Evolutionary conservation across 164 flowering plant genomes (phyloP).

Genomic region (Chimonanthus praecox): DNA sequence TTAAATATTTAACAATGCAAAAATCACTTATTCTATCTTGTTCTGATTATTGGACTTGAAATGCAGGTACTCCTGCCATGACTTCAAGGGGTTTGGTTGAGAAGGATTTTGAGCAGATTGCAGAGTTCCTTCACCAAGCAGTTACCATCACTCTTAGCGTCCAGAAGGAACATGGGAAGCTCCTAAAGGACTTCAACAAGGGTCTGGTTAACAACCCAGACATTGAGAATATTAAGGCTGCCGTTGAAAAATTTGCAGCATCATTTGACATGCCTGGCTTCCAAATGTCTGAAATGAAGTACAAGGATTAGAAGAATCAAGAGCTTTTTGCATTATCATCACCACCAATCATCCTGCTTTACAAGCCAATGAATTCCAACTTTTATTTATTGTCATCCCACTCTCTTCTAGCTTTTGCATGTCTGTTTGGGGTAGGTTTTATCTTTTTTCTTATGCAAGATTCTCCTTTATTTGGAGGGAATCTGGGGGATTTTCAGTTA

Average conservation of each 20-base stretch:
- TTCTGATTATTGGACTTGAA: neutral
- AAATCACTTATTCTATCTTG: neutral
- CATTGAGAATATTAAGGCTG: conserved; percentile 74
- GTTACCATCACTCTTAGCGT: conserved; percentile 67
- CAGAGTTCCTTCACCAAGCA: conserved; percentile 87
- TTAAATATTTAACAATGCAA: too few relatives aligned
- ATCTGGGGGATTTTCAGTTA: neutral
- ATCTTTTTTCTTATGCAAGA: neutral
- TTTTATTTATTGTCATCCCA: too few relatives aligned
- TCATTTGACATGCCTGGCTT: conserved; percentile 98
- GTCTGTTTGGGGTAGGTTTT: neutral
- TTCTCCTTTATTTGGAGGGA: too few relatives aligned
- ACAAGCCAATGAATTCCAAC: neutral
- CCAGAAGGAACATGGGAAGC: conserved; percentile 88
- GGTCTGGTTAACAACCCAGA: conserved; percentile 90
- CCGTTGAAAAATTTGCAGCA: conserved; percentile 79
- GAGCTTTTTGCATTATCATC: neutral
- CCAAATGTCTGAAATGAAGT: conserved; percentile 79
- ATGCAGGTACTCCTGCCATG: conserved; percentile 91
- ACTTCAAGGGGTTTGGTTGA: conserved; percentile 93
- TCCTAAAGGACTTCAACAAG: conserved; percentile 98
- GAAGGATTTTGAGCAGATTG: conserved; percentile 97
- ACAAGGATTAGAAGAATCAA: conserved; percentile 50
- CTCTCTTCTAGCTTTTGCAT: neutral
- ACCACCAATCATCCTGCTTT: neutral